Evolutionary conservation across 345 rosid genomes (phyloP).

Genomic region (Populus simonii): DNA sequence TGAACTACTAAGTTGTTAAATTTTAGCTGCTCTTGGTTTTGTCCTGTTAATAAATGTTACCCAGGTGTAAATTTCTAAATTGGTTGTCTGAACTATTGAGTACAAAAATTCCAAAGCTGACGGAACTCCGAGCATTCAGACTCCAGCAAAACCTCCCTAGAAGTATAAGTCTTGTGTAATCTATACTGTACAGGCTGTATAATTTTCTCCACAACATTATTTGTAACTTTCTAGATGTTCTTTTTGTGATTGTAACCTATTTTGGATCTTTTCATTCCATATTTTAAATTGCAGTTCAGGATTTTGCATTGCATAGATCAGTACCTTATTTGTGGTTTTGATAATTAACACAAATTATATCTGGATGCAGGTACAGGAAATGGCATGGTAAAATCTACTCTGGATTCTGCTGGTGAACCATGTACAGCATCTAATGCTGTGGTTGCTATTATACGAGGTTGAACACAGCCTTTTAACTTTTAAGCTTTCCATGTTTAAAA

Average conservation of each 20-base stretch:
- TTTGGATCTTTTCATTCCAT: not conserved
- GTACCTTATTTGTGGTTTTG: not conserved
- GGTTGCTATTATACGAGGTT: conserved; percentile 84
- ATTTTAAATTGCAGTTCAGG: not conserved
- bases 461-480: conserved; percentile 8
- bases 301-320: not conserved
- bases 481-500: not conserved
- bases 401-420: conserved; percentile 71
- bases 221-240: not conserved
- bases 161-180: not conserved
- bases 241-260: not conserved
- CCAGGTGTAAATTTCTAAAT: not conserved
- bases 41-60: not conserved
- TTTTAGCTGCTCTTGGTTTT: not conserved
- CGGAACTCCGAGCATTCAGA: not conserved
- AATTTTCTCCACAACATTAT: not conserved
- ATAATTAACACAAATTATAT: not conserved
- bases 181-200: not conserved
- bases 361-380: conserved; percentile 75
- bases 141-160: not conserved
- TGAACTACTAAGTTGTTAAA: not conserved
- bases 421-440: conserved; percentile 63
- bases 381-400: conserved; percentile 86
- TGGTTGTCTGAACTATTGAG: not conserved
- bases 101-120: not conserved